Percentiles rank a stretch among this genome's conserved stretches.
phyloP scores from a whole-genome alignment of 495 filamentous ascomycete genomes.

The Cetradonia linearis region DNA sequence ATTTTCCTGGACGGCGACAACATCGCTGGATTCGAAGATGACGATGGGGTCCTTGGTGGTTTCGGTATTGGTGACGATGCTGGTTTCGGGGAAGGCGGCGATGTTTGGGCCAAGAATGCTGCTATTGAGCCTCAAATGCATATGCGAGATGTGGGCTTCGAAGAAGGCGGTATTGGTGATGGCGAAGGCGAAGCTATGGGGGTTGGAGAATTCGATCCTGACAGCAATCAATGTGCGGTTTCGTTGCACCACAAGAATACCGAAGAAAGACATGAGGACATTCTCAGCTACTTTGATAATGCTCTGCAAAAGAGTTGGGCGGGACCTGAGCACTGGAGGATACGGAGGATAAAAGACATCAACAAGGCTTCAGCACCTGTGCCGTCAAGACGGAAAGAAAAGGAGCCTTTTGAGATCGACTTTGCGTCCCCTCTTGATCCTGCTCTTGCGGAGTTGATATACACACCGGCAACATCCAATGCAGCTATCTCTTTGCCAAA shows the following conservation, averaged over 20 bases:
- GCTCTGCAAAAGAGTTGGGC: conserved; percentile 94
- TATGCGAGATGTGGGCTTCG: conserved; percentile 32
- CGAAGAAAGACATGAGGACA: conserved; percentile 70
- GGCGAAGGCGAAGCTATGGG: conserved; percentile 50
- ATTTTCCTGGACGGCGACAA: conserved; percentile 80
- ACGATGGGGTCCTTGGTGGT: conserved; percentile 56
- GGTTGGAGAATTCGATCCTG: conserved; percentile 50
- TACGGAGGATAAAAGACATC: conserved; percentile 80
- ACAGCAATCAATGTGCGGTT: conserved; percentile 54
- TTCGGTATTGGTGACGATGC: conserved; percentile 65
- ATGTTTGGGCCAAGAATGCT: conserved; percentile 58
- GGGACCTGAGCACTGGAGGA: conserved; percentile 98
- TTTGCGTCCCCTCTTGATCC: conserved; percentile 65
- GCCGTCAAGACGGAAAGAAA: conserved; percentile 66
- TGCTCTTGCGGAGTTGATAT: conserved; percentile 65
- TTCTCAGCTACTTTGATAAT: conserved; percentile 94
- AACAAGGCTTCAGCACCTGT: conserved; percentile 49
- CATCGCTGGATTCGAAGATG: conserved; percentile 63
- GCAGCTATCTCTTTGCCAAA: conserved; percentile 75
- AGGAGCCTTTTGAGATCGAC: conserved; percentile 91
- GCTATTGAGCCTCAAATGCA: conserved; percentile 49
- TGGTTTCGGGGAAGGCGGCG: conserved; percentile 58
- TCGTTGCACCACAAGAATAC: conserved; percentile 54
- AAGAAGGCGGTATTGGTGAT: conserved; percentile 27
- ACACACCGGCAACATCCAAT: conserved; percentile 73